Evolutionary conservation across 129 eudicot species (phyloP).

Genomic region (Lonicera japonica): DNA sequence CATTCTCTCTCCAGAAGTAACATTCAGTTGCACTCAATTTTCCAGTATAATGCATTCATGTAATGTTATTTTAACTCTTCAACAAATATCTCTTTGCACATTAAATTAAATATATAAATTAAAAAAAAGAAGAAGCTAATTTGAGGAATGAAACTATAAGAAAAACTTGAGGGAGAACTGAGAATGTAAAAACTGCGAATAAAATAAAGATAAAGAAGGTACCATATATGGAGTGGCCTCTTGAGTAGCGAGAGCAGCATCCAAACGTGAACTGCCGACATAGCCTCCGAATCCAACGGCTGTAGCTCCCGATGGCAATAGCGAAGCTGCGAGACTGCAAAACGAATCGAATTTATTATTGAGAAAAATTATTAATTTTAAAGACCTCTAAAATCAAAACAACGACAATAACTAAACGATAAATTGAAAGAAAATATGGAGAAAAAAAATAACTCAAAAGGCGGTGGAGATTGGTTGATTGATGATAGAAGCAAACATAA

Average conservation of each 20-base stretch:
- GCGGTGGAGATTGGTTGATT: too few relatives aligned
- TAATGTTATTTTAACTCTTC: too few relatives aligned
- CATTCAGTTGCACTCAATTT: too few relatives aligned
- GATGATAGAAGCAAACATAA: too few relatives aligned
- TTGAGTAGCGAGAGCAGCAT: constrained; percentile 30
- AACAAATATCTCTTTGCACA: too few relatives aligned
- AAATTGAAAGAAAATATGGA: neutral
- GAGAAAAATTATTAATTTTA: neutral
- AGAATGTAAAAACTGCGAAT: too few relatives aligned
- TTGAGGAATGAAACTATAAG: neutral
- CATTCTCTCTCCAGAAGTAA: too few relatives aligned
- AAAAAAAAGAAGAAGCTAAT: neutral
- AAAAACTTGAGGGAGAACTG: neutral
- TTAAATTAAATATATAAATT: too few relatives aligned
- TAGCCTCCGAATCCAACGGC: constrained; percentile 94
- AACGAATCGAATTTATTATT: constrained; percentile 1
- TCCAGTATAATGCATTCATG: too few relatives aligned
- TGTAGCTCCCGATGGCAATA: constrained; percentile 71
- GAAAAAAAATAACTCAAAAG: too few relatives aligned
- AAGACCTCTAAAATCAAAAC: too few relatives aligned
- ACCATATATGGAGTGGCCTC: constrained; percentile 24
- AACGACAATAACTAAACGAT: neutral
- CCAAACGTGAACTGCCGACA: constrained; percentile 80
- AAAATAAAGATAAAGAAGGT: too few relatives aligned
- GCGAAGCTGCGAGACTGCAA: constrained; percentile 86